Evolutionary conservation across 257 asterid species (phyloP).

Genomic region (Salvia splendens): DNA sequence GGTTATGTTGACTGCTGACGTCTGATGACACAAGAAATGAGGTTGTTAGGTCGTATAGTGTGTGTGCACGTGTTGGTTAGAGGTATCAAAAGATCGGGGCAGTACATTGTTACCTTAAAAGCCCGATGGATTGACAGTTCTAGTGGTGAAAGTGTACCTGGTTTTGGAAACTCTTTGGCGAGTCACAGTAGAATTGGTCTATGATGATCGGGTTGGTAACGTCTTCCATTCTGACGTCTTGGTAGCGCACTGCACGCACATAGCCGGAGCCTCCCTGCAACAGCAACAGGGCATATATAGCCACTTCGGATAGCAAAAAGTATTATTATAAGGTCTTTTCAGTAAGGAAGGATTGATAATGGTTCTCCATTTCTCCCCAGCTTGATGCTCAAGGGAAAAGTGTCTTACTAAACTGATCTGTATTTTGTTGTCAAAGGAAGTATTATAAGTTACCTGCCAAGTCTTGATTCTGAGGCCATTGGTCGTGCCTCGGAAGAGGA

Average conservation of each 20-base stretch:
- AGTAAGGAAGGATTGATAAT: too few species aligned
- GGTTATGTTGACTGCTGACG: constrained; percentile 78
- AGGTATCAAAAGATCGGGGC: too few species aligned
- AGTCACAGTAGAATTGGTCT: constrained; percentile 91
- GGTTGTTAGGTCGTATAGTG: neutral
- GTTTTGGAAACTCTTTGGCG: constrained; percentile 64
- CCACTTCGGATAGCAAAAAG: neutral
- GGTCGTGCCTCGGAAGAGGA: constrained; percentile 61
- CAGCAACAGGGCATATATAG: neutral
- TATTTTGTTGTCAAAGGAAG: too few species aligned
- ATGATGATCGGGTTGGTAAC: constrained; percentile 85
- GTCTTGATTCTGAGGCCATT: constrained; percentile 98
- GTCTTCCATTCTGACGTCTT: constrained; percentile 67
- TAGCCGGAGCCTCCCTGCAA: constrained; percentile 84
- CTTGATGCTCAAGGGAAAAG: neutral
- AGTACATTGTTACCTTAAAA: too few species aligned
- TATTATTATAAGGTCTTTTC: too few species aligned
- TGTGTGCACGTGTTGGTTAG: too few species aligned
- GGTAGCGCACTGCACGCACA: constrained; percentile 63
- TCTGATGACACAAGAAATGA: constrained; percentile 34
- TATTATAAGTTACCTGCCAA: constrained; percentile 63
- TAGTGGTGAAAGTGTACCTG: constrained; percentile 42
- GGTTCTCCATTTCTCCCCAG: too few species aligned
- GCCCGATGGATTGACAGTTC: too few species aligned
- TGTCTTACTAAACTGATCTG: too few species aligned